phyloP scores from a whole-genome alignment of 2,329 filamentous ascomycete species.

The Calonectria honghensis region DNA sequence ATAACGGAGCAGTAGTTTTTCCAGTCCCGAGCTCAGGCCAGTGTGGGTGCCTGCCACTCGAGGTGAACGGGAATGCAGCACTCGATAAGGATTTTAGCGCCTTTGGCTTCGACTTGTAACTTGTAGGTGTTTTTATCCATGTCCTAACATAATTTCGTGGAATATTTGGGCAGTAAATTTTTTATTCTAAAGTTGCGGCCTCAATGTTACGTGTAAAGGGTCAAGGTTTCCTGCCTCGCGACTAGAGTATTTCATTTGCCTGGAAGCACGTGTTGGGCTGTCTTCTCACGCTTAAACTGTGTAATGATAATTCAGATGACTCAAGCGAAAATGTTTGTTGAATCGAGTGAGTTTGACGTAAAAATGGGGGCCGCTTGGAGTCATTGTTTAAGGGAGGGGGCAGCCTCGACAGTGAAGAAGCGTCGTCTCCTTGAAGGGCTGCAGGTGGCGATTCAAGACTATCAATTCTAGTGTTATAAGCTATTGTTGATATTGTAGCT shows the following conservation, averaged over 20 bases:
- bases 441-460: neutral
- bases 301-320: neutral
- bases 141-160: neutral
- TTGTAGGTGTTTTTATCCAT: neutral
- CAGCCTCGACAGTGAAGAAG: neutral
- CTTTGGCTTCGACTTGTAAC: neutral
- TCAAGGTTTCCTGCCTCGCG: neutral
- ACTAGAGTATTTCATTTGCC: neutral
- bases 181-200: neutral
- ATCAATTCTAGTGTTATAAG: neutral
- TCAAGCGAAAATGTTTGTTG: neutral
- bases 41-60: neutral
- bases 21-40: constrained; percentile 30
- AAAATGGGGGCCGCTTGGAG: neutral
- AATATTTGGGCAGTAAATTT: neutral
- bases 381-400: neutral
- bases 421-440: neutral
- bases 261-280: neutral
- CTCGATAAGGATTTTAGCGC: neutral
- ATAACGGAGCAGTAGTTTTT: constrained; percentile 50
- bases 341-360: neutral
- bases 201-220: neutral
- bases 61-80: neutral
- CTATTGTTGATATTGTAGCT: neutral
- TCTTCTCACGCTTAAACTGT: neutral